Evolutionary conservation across 129 eudicot genomes (phyloP).

Genomic region (Flaveria linearis): DNA sequence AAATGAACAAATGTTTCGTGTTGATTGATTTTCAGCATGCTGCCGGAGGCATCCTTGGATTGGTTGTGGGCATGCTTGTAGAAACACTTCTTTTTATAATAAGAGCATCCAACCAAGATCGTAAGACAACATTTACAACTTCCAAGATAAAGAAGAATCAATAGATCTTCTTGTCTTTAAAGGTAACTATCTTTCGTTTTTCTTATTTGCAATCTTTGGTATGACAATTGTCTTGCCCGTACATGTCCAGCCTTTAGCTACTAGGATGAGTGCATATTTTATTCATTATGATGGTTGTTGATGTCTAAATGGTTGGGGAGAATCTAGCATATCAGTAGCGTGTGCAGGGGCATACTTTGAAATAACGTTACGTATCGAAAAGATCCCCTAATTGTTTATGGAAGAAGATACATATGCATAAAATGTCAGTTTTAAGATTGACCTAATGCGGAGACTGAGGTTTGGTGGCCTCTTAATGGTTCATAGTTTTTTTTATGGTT

Average conservation of each 20-base stretch:
- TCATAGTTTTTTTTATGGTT: too few species aligned
- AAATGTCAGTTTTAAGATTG: not conserved
- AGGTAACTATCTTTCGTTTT: constrained; percentile 21
- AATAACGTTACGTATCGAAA: too few species aligned
- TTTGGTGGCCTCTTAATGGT: too few species aligned
- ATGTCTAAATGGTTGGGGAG: not conserved
- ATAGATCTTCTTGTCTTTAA: constrained; percentile 33
- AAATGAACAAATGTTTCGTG: not conserved
- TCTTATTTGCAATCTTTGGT: not conserved
- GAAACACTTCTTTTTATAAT: constrained; percentile 88
- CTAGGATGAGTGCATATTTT: not conserved
- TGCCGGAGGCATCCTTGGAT: constrained; percentile 94
- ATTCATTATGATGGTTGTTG: not conserved
- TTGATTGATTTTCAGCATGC: constrained; percentile 58
- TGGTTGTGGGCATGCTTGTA: constrained; percentile 77
- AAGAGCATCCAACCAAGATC: constrained; percentile 52
- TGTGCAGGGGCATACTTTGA: not conserved
- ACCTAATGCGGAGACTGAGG: not conserved
- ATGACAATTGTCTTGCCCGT: not conserved
- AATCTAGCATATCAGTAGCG: not conserved
- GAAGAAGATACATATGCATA: not conserved
- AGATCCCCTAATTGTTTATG: too few species aligned
- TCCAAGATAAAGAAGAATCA: constrained; percentile 65
- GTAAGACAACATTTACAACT: constrained; percentile 39
- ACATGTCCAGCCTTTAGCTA: not conserved